phyloP scores from a whole-genome alignment of 257 asterid species.

The Plantago major region DNA sequence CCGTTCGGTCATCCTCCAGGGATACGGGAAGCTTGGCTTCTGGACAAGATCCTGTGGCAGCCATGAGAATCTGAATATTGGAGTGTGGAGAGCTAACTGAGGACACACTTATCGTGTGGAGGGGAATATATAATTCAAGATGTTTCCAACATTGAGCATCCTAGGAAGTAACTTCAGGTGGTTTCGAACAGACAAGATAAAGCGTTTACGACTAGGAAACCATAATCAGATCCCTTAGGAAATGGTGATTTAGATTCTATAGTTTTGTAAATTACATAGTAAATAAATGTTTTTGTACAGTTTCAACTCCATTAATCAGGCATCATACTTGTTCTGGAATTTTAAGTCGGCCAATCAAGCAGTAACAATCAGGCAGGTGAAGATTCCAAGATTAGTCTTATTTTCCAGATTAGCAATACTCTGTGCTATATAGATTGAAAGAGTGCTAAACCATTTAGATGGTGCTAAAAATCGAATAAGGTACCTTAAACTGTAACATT shows the following conservation, averaged over 20 bases:
- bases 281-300: too few species aligned
- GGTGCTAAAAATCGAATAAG: too few species aligned
- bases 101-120: conserved; percentile 27
- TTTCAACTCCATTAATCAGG: too few species aligned
- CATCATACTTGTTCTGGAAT: too few species aligned
- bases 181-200: background rate
- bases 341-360: too few species aligned
- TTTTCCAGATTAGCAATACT: too few species aligned
- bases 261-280: too few species aligned
- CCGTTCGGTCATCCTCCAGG: conserved; percentile 17
- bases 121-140: conserved; percentile 16
- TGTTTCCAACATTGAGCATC: conserved; percentile 3
- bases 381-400: too few species aligned
- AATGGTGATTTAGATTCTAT: background rate
- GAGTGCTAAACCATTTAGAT: too few species aligned
- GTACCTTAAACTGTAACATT: too few species aligned
- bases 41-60: conserved; percentile 20
- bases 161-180: background rate
- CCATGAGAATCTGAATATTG: conserved; percentile 20
- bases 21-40: conserved; percentile 22
- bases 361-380: too few species aligned
- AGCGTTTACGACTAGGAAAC: background rate
- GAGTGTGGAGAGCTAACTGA: conserved; percentile 43
- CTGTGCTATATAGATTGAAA: too few species aligned
- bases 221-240: background rate